Evolutionary conservation across 2,329 filamentous ascomycete species (phyloP), one percentile per base, ranked within the genome.

Genomic region (Colletotrichum eleusines): DNA sequence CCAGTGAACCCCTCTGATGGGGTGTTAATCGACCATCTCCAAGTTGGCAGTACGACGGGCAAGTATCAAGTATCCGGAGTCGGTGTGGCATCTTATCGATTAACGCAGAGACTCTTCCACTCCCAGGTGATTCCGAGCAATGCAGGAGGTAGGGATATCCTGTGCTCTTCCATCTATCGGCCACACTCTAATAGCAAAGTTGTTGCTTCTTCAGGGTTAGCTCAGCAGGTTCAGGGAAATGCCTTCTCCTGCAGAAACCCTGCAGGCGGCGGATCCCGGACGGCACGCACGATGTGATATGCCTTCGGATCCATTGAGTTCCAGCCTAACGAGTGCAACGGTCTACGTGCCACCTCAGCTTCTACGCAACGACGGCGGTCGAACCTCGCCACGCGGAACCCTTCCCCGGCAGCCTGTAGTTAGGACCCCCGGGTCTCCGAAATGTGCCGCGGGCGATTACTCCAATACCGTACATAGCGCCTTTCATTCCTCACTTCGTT

Each of bases 1-100:
- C 69, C 69, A 69, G 64, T 64, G 48, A 63, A 63, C 51, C 59
- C 68, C 55, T 58, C 57, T 40, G 57, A 66, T 57, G 55, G 50
- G n/a, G 42, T 53, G 58, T 62, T 63, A 57, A 51, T 58, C 55
- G 23, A 6, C 6, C 53, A 38, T 31, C 28, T 31, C 33, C 26
- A 20, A 51, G 50, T 62, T 63, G 26, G 59, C 64, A 63, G 42
- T 71, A 59, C 40, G 31, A 63, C 58, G 44, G 50, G 44, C 35
- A n/a, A n/a, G n/a, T 46, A 55, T n/a, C 23, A 42, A 20, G 23
- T 58, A 50, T 23, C 42, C 20, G 26, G 44, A 40, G 48, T 63
- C 59, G 18, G 59, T n/a, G 54, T 69, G 71, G 69, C 64, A 69
- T 54, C 69, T 72, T 69, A 64, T 69, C 69, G 63, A 72, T 72